Conservation (phyloP, 345 rosid genomes). For the Draba incana region DNA sequence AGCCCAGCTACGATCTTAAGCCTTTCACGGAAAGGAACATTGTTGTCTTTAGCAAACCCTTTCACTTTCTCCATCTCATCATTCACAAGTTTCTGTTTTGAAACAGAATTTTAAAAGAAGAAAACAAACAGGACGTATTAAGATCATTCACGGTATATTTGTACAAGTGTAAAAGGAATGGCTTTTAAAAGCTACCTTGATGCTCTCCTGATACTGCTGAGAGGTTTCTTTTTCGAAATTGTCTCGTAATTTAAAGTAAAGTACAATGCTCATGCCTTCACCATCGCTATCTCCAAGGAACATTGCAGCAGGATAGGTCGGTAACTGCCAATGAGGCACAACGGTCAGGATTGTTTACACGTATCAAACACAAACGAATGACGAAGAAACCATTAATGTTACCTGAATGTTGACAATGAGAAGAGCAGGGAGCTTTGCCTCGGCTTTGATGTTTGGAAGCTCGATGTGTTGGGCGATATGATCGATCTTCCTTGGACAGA, state of each 20-base stretch:
- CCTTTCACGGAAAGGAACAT: constrained; percentile 82
- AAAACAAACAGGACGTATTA: not conserved
- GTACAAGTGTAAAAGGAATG: not conserved
- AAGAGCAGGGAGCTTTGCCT: constrained; percentile 73
- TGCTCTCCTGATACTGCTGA: constrained; percentile 62
- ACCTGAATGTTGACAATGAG: constrained; percentile 95
- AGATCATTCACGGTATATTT: constrained; percentile 6
- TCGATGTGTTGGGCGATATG: constrained; percentile 92
- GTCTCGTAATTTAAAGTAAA: constrained; percentile 73
- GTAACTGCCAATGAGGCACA: constrained; percentile 56
- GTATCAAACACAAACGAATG: not conserved
- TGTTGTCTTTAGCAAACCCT: constrained; percentile 81
- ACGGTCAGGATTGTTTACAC: constrained; percentile 9
- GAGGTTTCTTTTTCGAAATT: constrained; percentile 66
- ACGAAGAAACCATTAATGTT: constrained; percentile 19
- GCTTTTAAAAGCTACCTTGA: constrained; percentile 55
- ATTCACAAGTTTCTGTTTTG: constrained; percentile 66
- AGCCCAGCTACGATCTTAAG: constrained; percentile 85
- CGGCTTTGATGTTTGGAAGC: constrained; percentile 70
- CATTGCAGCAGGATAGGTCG: constrained; percentile 91
- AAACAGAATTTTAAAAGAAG: not conserved
- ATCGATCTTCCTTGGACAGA: constrained; percentile 77
- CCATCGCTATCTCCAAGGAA: constrained; percentile 88
- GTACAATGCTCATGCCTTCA: constrained; percentile 93
- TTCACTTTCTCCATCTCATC: constrained; percentile 87